phyloP scores from a whole-genome alignment of 73 alveolate genomes.

The Blepharisma stoltei region DNA sequence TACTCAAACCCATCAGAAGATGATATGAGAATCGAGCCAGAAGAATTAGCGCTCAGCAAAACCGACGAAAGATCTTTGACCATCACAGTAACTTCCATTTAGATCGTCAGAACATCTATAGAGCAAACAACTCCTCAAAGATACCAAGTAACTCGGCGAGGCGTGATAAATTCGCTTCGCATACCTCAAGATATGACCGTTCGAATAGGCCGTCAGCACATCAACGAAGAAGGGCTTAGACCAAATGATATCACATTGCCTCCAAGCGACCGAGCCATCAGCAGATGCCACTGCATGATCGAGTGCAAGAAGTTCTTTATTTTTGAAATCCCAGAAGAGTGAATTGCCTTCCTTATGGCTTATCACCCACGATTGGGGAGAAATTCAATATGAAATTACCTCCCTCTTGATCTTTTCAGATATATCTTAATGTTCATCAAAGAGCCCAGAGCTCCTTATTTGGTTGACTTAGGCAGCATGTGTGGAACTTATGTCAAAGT shows the following conservation, averaged over 20 bases:
- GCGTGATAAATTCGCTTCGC: background rate
- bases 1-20: no score
- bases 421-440: constrained; percentile 51
- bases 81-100: background rate
- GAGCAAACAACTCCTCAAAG: background rate
- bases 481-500: constrained; percentile 72
- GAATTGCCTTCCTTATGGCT: constrained; percentile 52
- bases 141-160: background rate
- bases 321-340: constrained; percentile 32
- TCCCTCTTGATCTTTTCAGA: constrained; percentile 52
- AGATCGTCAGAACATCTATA: background rate
- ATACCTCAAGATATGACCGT: constrained; percentile 21
- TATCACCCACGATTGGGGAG: constrained; percentile 50
- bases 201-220: constrained; percentile 68
- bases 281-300: constrained; percentile 62
- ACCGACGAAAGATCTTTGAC: background rate
- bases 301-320: constrained; percentile 49
- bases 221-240: constrained; percentile 58
- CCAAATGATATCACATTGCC: constrained; percentile 69
- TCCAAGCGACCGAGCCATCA: constrained; percentile 67
- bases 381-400: constrained; percentile 36
- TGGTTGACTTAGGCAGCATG: constrained; percentile 66
- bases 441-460: constrained; percentile 42
- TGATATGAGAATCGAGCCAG: no score
- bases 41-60: no score